Conservation (phyloP, 202 grass and related monocot species). For the Brachypodium distachyon region DNA sequence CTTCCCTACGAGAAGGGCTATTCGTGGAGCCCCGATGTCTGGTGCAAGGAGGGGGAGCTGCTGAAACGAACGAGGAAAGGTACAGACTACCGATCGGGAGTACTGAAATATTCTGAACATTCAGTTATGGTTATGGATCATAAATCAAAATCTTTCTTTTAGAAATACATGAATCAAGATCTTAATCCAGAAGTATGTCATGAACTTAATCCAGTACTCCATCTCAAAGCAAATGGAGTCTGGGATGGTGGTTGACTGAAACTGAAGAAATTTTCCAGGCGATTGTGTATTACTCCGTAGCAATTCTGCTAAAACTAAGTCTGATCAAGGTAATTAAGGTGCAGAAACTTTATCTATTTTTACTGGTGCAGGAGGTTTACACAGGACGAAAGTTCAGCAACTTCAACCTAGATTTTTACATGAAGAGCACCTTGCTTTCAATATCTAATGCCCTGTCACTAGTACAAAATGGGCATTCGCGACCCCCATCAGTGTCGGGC, state of each 20-base stretch:
- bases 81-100: background rate
- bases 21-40: slow-evolving; percentile 72
- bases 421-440: no score
- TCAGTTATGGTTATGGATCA: no score
- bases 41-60: slow-evolving; percentile 96
- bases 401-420: no score
- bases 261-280: no score
- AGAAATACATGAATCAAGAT: background rate
- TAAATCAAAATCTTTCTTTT: background rate
- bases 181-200: background rate
- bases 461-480: no score
- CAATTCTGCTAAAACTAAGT: background rate
- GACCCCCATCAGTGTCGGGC: no score
- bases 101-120: background rate
- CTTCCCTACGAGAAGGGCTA: slow-evolving; percentile 77
- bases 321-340: background rate
- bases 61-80: slow-evolving; percentile 87
- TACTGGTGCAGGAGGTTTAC: slow-evolving; percentile 63
- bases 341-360: background rate
- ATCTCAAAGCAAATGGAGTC: no score
- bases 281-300: no score
- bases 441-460: no score
- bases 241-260: no score
- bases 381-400: slow-evolving; percentile 72
- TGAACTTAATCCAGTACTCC: no score